Percentiles rank a stretch among this genome's conserved stretches.
Conservation (phyloP, 257 asterid genomes). For the Solanum raphanifolium region DNA sequence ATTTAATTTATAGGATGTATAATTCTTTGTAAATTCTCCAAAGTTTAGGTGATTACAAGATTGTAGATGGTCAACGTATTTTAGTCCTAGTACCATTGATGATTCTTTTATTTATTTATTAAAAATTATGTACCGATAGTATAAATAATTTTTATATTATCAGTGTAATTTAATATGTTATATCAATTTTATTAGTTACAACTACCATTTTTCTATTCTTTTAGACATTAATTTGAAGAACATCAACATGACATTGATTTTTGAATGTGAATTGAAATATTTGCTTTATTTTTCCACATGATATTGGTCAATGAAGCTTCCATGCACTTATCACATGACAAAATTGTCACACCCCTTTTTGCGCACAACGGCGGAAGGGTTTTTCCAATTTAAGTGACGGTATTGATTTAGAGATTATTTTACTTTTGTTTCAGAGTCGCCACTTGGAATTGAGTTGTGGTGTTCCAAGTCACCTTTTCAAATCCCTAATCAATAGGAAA, state of each 20-base stretch:
- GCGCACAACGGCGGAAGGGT: too few relatives aligned
- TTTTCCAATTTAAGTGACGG: too few relatives aligned
- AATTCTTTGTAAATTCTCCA: not conserved
- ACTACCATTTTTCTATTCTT: not conserved
- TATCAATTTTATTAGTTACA: not conserved
- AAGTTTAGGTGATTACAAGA: not conserved
- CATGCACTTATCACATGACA: not conserved
- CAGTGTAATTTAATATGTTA: not conserved
- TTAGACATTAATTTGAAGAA: not conserved
- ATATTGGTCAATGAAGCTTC: not conserved
- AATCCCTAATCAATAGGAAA: too few relatives aligned
- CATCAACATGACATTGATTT: not conserved
- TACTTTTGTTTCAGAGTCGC: too few relatives aligned
- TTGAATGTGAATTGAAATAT: not conserved
- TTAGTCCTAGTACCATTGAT: not conserved
- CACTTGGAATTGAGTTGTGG: too few relatives aligned
- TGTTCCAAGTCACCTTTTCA: too few relatives aligned
- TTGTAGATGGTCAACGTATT: not conserved
- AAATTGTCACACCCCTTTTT: too few relatives aligned
- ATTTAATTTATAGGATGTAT: not conserved
- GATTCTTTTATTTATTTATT: not conserved
- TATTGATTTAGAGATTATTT: too few relatives aligned
- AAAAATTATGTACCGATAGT: not conserved
- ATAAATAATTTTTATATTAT: not conserved
- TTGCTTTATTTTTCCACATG: not conserved